These are phyloP conservation scores for Platanus orientalis DNA, from an alignment of 164 flowering plant genomes.

Conservation along the genomic window DNA sequence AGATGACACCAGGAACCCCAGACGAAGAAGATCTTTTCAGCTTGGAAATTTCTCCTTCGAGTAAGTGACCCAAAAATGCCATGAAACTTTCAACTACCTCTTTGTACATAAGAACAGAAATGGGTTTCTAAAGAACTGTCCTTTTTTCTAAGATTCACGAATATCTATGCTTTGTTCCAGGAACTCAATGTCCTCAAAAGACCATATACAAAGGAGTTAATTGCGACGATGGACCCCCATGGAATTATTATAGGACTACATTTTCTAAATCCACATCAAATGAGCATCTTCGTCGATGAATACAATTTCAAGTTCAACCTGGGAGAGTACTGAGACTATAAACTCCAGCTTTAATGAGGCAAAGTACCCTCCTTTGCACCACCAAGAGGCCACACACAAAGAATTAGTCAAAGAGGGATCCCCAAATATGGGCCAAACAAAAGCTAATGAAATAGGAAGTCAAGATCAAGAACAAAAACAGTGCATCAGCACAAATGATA, in stretches of 20 bases:
- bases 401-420: slow-evolving; percentile 16
- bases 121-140: too few relatives aligned
- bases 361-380: background rate
- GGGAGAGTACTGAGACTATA: slow-evolving; percentile 5
- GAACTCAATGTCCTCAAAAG: too few relatives aligned
- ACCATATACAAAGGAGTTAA: too few relatives aligned
- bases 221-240: slow-evolving; percentile 6
- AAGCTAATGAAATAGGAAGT: slow-evolving; percentile 10
- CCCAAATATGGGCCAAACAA: slow-evolving; percentile 5
- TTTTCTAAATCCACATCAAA: too few relatives aligned
- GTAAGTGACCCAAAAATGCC: slow-evolving; percentile 35
- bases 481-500: too few relatives aligned
- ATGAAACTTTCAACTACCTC: too few relatives aligned
- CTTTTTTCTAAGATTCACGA: too few relatives aligned
- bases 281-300: slow-evolving; percentile 10
- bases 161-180: slow-evolving; percentile 5
- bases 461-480: too few relatives aligned
- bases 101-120: too few relatives aligned
- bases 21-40: slow-evolving; percentile 34
- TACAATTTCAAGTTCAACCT: too few relatives aligned
- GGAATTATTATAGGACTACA: slow-evolving; percentile 7
- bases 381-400: slow-evolving; percentile 3
- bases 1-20: slow-evolving; percentile 48
- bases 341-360: too few relatives aligned
- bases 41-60: slow-evolving; percentile 21